A percentile compares a stretch with the other conserved stretches of the same genome.
Conservation (phyloP, 805 yeast genomes). For the Novakomyces olei region DNA sequence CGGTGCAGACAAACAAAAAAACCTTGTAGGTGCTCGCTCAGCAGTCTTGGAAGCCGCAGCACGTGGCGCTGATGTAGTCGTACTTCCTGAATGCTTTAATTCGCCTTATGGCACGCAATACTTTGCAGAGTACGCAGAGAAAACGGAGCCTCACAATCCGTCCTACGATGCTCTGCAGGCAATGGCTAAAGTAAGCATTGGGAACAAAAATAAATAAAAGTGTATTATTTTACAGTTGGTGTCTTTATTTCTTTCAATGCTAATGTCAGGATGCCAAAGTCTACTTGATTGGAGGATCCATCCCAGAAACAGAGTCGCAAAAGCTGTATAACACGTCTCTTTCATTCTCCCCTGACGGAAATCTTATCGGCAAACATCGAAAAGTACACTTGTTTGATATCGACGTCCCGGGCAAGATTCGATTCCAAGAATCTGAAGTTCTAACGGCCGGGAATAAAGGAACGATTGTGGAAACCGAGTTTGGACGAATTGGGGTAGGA, state of each 20-base stretch:
- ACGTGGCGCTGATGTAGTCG: slow-evolving; percentile 44
- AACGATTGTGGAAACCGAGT: slow-evolving; percentile 48
- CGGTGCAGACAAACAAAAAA: slow-evolving; percentile 59
- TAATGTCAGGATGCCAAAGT: slow-evolving; percentile 16
- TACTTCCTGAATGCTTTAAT: slow-evolving; percentile 90
- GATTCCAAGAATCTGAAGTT: slow-evolving; percentile 60
- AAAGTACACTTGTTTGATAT: slow-evolving; percentile 83
- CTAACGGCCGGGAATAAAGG: slow-evolving; percentile 63
- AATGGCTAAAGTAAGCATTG: slow-evolving; percentile 38
- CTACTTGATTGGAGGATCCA: slow-evolving; percentile 71
- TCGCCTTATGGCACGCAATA: slow-evolving; percentile 80
- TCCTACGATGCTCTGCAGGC: slow-evolving; percentile 25
- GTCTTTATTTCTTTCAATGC: background rate
- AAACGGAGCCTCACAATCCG: slow-evolving; percentile 30
- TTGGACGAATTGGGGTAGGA: slow-evolving; percentile 53
- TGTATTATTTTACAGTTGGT: no score
- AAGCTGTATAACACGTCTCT: slow-evolving; percentile 51
- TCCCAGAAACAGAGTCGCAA: slow-evolving; percentile 50
- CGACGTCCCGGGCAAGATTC: slow-evolving; percentile 74
- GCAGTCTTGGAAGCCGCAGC: slow-evolving; percentile 48
- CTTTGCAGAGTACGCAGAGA: slow-evolving; percentile 72
- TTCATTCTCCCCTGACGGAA: slow-evolving; percentile 50
- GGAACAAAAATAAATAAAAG: no score
- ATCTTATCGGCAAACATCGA: slow-evolving; percentile 67
- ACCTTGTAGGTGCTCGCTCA: slow-evolving; percentile 43